Evolutionary conservation across 441 rosid genomes (phyloP).

Genomic region (Gossypium gossypioides): DNA sequence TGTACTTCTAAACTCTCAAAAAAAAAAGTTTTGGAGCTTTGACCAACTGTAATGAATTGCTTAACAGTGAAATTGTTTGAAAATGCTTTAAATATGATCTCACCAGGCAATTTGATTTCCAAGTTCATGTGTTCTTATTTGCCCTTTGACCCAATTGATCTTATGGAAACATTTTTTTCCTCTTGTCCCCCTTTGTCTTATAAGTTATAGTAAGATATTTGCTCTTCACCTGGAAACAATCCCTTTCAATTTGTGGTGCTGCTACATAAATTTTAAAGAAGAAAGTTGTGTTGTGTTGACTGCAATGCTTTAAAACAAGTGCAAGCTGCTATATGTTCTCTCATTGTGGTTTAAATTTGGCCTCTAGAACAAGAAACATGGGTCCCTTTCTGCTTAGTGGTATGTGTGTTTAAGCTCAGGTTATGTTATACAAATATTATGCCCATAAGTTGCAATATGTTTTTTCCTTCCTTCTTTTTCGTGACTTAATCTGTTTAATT

Average conservation of each 20-base stretch:
- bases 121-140: neutral
- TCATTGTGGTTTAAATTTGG: neutral
- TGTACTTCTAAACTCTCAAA: too few species aligned
- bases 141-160: neutral
- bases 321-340: neutral
- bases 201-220: neutral
- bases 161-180: neutral
- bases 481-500: neutral
- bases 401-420: neutral
- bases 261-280: neutral
- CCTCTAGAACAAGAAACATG: neutral
- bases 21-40: neutral
- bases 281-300: neutral
- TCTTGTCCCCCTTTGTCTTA: neutral
- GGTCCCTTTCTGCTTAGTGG: neutral
- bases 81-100: neutral
- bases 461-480: neutral
- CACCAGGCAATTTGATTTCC: neutral
- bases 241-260: neutral
- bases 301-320: conserved; percentile 1
- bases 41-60: neutral
- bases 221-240: neutral
- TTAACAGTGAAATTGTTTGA: neutral
- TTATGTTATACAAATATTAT: neutral
- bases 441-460: neutral